Percentiles rank a stretch among this genome's conserved stretches.
phyloP scores from a whole-genome alignment of 2,329 filamentous ascomycete species.

The Blumeria graminis region DNA sequence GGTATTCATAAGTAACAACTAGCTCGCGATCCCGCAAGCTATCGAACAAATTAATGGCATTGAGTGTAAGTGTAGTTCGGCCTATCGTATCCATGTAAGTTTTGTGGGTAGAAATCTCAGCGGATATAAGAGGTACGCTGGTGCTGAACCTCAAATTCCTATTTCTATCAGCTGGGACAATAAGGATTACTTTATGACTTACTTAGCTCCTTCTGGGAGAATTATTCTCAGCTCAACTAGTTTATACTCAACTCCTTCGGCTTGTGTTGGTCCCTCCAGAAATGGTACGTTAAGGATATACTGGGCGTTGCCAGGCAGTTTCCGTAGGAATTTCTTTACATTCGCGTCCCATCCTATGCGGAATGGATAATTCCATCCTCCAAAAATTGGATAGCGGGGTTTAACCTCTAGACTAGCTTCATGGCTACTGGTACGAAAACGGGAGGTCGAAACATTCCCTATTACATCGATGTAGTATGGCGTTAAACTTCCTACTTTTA shows the following conservation, averaged over 20 bases:
- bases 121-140: slow-evolving; percentile 42
- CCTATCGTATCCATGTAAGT: slow-evolving; percentile 90
- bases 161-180: slow-evolving; percentile 1
- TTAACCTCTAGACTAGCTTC: slow-evolving; percentile 75
- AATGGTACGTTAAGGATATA: slow-evolving; percentile 81
- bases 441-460: slow-evolving; percentile 86
- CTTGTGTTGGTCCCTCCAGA: slow-evolving; percentile 69
- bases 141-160: slow-evolving; percentile 64
- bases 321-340: slow-evolving; percentile 51
- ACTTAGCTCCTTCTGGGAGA: slow-evolving; percentile 76
- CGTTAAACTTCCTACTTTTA: slow-evolving; percentile 57
- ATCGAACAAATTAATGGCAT: slow-evolving; percentile 69
- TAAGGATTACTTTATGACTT: slow-evolving; percentile 20
- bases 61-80: slow-evolving; percentile 58
- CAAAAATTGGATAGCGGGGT: slow-evolving; percentile 88
- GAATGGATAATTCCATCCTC: slow-evolving; percentile 96
- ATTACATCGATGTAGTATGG: slow-evolving; percentile 92
- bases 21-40: slow-evolving; percentile 68
- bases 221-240: slow-evolving; percentile 59
- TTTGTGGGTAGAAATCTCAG: slow-evolving; percentile 39
- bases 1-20: slow-evolving; percentile 71
- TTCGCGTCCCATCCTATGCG: slow-evolving; percentile 89
- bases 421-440: slow-evolving; percentile 52
- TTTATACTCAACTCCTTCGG: slow-evolving; percentile 70
- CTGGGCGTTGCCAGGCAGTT: slow-evolving; percentile 32